These are phyloP conservation scores for Lunasporangiospora selenospora DNA, from an alignment of 192 early-diverging fungal species.

Conservation along the genomic window DNA sequence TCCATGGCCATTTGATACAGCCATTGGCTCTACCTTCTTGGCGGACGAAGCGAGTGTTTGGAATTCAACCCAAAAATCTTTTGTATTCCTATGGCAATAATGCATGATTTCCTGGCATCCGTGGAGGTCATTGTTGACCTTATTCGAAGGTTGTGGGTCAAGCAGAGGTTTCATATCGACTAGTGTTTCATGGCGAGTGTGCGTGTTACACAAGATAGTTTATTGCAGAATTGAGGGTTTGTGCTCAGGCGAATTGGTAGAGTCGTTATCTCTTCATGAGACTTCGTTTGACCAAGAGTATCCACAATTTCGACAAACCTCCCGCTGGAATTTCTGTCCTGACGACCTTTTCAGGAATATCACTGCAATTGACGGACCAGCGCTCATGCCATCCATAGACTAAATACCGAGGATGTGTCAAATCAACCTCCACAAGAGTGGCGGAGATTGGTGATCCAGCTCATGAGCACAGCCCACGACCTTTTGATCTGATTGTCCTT, in stretches of 20 bases:
- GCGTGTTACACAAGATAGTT: constrained; percentile 38
- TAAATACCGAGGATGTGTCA: constrained; percentile 18
- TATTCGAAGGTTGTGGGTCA: constrained; percentile 4
- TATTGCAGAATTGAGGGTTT: constrained; percentile 3
- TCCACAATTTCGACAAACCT: constrained; percentile 40
- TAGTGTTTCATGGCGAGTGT: constrained; percentile 27
- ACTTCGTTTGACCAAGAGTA: constrained; percentile 26
- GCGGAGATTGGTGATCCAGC: background rate
- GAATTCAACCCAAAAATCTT: constrained; percentile 38
- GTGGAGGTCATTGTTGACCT: constrained; percentile 6
- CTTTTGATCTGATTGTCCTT: background rate
- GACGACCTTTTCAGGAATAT: background rate
- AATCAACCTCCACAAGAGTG: constrained; percentile 18
- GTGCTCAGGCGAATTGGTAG: background rate
- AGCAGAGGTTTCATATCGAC: constrained; percentile 17
- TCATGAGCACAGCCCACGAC: constrained; percentile 7
- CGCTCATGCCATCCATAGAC: constrained; percentile 29
- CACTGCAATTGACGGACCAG: constrained; percentile 24
- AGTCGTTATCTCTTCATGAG: background rate
- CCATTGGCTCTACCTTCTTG: constrained; percentile 2
- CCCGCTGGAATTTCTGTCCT: constrained; percentile 1
- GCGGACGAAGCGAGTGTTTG: constrained; percentile 15
- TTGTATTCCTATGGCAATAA: constrained; percentile 6
- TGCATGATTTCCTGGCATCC: constrained; percentile 17
- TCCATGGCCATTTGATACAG: too few relatives aligned